phyloP scores from a whole-genome alignment of 2,329 filamentous ascomycete genomes.

The Trematosphaeria pertusa region DNA sequence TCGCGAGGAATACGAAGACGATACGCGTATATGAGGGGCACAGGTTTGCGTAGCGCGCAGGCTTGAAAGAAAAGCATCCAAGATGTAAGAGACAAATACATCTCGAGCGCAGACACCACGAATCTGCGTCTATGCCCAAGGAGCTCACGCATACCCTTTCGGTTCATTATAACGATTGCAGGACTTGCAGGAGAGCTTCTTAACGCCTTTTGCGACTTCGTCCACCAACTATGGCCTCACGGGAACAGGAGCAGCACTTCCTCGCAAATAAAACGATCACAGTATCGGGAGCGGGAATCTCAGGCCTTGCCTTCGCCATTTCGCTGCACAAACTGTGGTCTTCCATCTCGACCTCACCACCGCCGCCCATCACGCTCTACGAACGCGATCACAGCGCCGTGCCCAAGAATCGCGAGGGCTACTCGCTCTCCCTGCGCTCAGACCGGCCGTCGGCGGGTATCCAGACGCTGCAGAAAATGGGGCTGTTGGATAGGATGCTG shows the following conservation, averaged over 20 bases:
- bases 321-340: slow-evolving; percentile 53
- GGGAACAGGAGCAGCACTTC: slow-evolving; percentile 15
- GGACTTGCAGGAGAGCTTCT: no score
- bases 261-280: slow-evolving; percentile 53
- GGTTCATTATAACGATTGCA: no score
- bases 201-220: no score
- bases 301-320: slow-evolving; percentile 53
- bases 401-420: slow-evolving; percentile 44
- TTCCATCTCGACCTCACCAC: slow-evolving; percentile 24
- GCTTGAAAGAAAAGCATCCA: no score
- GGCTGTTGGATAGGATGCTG: slow-evolving; percentile 46
- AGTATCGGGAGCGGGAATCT: slow-evolving; percentile 54
- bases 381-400: slow-evolving; percentile 51
- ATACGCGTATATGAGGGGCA: no score
- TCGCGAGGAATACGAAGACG: neutral
- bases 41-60: no score
- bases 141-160: no score
- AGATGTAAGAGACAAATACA: no score
- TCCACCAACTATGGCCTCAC: no score
- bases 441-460: slow-evolving; percentile 46
- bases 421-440: slow-evolving; percentile 51
- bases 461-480: slow-evolving; percentile 49
- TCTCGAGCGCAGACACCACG: no score
- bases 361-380: slow-evolving; percentile 39
- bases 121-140: no score